Evolutionary conservation across 495 filamentous ascomycete genomes (phyloP).

Genomic region (Penicillium riverlandense): DNA sequence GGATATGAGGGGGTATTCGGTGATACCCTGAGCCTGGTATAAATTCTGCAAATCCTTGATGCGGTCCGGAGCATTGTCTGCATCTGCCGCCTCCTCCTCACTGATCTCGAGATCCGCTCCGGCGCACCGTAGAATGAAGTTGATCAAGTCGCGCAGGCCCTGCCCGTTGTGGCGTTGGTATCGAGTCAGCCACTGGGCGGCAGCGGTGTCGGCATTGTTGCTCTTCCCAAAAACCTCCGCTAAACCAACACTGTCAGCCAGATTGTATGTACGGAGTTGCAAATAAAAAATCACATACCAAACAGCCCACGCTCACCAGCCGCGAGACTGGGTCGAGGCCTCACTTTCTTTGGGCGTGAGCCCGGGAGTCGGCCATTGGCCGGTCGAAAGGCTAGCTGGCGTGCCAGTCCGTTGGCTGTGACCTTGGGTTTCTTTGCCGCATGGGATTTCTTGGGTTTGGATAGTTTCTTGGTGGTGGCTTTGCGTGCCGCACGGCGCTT

Average conservation of each 20-base stretch:
- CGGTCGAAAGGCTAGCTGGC: constrained; percentile 42
- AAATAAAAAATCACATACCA: constrained; percentile 43
- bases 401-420: constrained; percentile 46
- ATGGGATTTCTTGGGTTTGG: constrained; percentile 24
- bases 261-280: neutral
- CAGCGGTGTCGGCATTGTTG: constrained; percentile 63
- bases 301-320: constrained; percentile 66
- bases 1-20: constrained; percentile 90
- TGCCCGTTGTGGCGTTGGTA: constrained; percentile 61
- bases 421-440: constrained; percentile 52
- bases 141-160: constrained; percentile 77
- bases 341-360: constrained; percentile 45
- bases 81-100: constrained; percentile 73
- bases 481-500: constrained; percentile 41
- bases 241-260: constrained; percentile 26
- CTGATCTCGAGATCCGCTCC: constrained; percentile 71
- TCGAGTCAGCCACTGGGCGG: constrained; percentile 66
- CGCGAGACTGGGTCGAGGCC: constrained; percentile 55
- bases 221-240: constrained; percentile 76
- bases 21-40: constrained; percentile 68
- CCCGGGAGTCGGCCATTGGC: constrained; percentile 37
- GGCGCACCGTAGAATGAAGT: constrained; percentile 76
- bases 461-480: constrained; percentile 57
- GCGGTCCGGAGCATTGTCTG: constrained; percentile 65
- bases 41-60: constrained; percentile 74